Base-by-base conservation (phyloP, 257 asterid species). In the Petunia secreta region DNA sequence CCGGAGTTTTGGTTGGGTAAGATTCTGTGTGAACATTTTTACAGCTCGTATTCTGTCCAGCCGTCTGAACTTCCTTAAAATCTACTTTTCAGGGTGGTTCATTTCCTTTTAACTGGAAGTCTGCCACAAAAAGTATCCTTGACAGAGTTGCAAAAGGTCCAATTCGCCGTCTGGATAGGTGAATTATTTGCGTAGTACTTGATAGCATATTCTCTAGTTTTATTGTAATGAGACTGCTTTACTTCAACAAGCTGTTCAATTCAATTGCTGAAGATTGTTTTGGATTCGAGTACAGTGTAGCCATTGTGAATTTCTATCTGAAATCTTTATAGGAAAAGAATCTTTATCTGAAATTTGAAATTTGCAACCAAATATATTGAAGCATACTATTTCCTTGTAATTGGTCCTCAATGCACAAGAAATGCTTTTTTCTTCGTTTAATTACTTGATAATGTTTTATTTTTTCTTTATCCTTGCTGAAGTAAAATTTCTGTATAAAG, bases 1-100 rank as follows among this genome's bases (percentile, higher is more conserved):
- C 4, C 88, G 99, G 85, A 95, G 97, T 87, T 95, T 92, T 82
- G 97, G 93, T 84, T 93, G 99, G 98, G 99, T 95, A 87, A 84
- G 89, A 75, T 64, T 63, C 52, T 83, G 50, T 77, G 75, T 81
- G 75, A 52, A 50, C 75, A 54, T 14, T 80, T 79, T 84, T 36
- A 67, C 75, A 14, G 16, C 9, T 85, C 78, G 64, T 73, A 34
- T 5, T 63, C 79, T 71, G 13, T n/a, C 63, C 36, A 34, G 62
- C 62, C 59, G 34, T 73, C 44, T 79, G 73, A 75, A 81, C 60
- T 76, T 73, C 34, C 78, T 52, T 63, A 81, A 63, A 3, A 40
- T 39, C 37, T 71, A 55, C 41, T 84, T 83, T 82, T 48, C 89
- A 93, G 99, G 97, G 98, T n/a, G 99, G 98, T 4, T 92, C 99